Evolutionary conservation across 2,329 filamentous ascomycete genomes (phyloP), one percentile per base, ranked within the genome.

Genomic region (Alternaria burnsii): DNA sequence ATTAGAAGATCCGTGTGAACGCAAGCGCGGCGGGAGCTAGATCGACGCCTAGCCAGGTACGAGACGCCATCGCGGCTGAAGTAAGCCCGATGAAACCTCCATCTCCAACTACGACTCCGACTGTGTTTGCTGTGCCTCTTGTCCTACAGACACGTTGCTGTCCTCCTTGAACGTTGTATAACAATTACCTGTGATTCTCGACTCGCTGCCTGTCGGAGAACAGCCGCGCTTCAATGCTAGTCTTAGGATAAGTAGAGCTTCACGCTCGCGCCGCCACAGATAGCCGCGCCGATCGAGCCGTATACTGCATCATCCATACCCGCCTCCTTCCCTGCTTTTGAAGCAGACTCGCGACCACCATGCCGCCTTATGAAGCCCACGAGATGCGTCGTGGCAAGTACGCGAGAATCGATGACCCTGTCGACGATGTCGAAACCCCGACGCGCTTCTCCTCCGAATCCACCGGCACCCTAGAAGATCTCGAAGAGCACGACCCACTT

Each of bases 401-500:
- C 63, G 67, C 71, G n/a, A 69, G 70, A 52, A 67, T 79, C 57
- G 77, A 79, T 65, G 71, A 70, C 14, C 71, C 76, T 11, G 72
- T 67, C 52, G 73, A 77, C 60, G 67, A 71, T 38, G 51, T 70
- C 54, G 71, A 73, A 43, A 76, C 72, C 26, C 74, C 78, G 40
- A 68, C 71, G 53, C 68, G 79, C 66, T 72, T 70, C 60, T 80
- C 79, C 52, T 73, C 75, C 64, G 77, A 78, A 32, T 76, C 75
- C 14, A 71, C 72, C 55, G 68, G 64, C 18, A 77, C 75, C n/a
- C 72, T 74, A 55, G 72, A 78, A 66, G 78, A 79, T 62, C 73
- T 83, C 59, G 81, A 82, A 63, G 81, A 82, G 56, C 76, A 82
- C 66, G 82, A 83, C 59, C 82, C 82, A 18, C 73, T 83, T 7